Percentiles rank a stretch among this genome's conserved stretches.
Evolutionary conservation across 257 asterid species (phyloP).

Genomic region (Solanum sejunctum): DNA sequence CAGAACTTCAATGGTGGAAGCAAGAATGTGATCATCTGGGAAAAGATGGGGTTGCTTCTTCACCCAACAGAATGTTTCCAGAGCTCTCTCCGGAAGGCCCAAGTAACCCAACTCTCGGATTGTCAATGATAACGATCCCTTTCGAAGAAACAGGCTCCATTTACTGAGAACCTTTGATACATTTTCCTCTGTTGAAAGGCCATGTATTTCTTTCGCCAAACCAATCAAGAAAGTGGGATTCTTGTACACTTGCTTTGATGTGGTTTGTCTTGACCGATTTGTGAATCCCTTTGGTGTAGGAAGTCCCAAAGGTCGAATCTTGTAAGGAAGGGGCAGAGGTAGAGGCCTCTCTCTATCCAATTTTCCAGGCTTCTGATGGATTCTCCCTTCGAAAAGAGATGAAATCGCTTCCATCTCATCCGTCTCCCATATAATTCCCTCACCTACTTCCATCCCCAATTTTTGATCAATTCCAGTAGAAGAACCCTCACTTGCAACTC

Average conservation of each 20-base stretch:
- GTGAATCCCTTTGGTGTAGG: constrained; percentile 45
- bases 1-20: constrained; percentile 70
- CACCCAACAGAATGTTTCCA: constrained; percentile 65
- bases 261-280: constrained; percentile 29
- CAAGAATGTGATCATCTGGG: constrained; percentile 74
- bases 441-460: neutral
- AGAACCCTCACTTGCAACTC: constrained; percentile 1
- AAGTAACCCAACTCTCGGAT: constrained; percentile 70
- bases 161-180: constrained; percentile 46
- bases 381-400: constrained; percentile 63
- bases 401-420: constrained; percentile 84
- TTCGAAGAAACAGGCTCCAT: constrained; percentile 59
- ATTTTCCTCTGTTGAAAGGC: constrained; percentile 38
- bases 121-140: constrained; percentile 69
- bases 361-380: constrained; percentile 78
- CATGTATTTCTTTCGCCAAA: constrained; percentile 59
- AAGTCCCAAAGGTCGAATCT: constrained; percentile 50
- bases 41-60: constrained; percentile 58
- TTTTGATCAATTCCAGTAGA: neutral
- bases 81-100: constrained; percentile 56
- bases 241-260: constrained; percentile 57
- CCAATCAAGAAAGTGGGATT: constrained; percentile 64
- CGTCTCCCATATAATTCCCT: constrained; percentile 40
- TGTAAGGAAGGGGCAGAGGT: constrained; percentile 65
- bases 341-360: constrained; percentile 47